Evolutionary conservation across 2,329 filamentous ascomycete genomes (phyloP).

Genomic region (Fusarium xylarioides): DNA sequence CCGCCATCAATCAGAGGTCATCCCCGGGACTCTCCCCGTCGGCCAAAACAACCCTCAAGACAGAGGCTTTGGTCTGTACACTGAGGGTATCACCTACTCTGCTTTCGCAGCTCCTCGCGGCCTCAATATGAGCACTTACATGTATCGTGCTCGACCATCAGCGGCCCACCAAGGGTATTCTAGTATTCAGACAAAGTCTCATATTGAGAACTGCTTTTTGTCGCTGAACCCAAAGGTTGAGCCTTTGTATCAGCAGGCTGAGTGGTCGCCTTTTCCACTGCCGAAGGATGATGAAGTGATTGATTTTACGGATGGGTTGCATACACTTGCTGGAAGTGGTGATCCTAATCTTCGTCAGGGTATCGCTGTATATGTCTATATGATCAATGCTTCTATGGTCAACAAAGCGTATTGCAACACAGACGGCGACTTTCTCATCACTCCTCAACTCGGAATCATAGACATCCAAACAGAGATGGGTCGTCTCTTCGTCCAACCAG

Average conservation of each 20-base stretch:
- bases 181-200: constrained; percentile 1
- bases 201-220: constrained; percentile 21
- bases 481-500: neutral
- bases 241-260: constrained; percentile 1
- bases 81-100: constrained; percentile 29
- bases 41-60: constrained; percentile 23
- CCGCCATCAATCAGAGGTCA: constrained; percentile 23
- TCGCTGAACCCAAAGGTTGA: constrained; percentile 10
- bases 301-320: constrained; percentile 16
- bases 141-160: constrained; percentile 20
- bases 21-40: constrained; percentile 3
- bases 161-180: neutral
- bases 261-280: constrained; percentile 21
- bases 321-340: constrained; percentile 15
- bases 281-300: neutral
- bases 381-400: constrained; percentile 6
- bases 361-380: constrained; percentile 10
- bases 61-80: constrained; percentile 17
- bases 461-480: constrained; percentile 20
- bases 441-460: constrained; percentile 2
- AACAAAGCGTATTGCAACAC: constrained; percentile 19
- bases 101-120: constrained; percentile 15
- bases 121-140: constrained; percentile 8
- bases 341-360: constrained; percentile 9
- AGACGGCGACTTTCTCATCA: constrained; percentile 19